These are phyloP conservation scores for Eutypa lata DNA, from an alignment of 2,329 filamentous ascomycete species.

Conservation along the genomic window DNA sequence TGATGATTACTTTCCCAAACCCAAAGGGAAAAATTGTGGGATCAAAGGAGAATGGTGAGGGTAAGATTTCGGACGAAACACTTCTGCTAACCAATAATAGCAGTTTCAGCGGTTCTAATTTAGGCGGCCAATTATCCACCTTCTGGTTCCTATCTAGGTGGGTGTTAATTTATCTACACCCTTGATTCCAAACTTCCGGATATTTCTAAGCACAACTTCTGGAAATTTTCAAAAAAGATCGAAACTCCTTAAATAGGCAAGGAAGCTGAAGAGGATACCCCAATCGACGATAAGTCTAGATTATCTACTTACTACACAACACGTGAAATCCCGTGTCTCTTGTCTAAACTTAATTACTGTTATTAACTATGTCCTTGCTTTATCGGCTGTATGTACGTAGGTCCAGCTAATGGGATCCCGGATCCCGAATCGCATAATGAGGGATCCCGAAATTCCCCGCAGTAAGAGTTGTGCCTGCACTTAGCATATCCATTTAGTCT, in stretches of 20 bases:
- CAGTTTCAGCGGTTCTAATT: neutral
- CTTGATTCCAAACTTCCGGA: neutral
- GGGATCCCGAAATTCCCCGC: neutral
- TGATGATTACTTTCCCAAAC: no score
- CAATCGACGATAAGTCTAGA: no score
- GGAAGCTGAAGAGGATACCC: no score
- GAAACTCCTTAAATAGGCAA: neutral
- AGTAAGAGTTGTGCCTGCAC: no score
- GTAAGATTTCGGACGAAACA: neutral
- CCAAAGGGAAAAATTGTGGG: no score
- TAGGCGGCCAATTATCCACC: neutral
- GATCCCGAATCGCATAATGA: neutral
- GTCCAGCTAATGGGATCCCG: neutral
- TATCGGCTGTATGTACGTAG: neutral
- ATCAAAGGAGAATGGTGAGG: no score
- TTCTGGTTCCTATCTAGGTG: no score
- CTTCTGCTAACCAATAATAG: neutral
- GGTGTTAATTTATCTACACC: no score
- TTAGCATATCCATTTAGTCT: no score
- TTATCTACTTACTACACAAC: no score
- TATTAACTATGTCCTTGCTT: neutral
- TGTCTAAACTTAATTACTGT: no score
- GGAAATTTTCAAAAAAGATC: neutral
- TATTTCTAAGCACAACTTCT: neutral
- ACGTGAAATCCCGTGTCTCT: no score